These are phyloP conservation scores for Crithidia fasciculata DNA, from an alignment of 208 protist genomes.

Conservation along the genomic window DNA sequence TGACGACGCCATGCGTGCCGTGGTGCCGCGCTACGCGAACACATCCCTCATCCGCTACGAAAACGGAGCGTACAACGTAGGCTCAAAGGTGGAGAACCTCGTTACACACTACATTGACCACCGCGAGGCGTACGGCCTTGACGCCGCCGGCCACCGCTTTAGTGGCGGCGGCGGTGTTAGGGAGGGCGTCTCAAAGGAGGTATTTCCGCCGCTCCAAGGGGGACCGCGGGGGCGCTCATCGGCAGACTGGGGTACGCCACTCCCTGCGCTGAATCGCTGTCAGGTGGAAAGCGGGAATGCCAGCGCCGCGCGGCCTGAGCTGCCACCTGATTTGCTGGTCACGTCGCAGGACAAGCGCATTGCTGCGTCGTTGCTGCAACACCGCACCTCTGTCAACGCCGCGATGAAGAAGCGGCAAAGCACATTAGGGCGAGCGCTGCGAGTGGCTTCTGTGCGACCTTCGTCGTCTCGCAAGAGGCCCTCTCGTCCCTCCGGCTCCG, in stretches of 20 bases:
- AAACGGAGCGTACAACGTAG: conserved; percentile 82
- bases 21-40: conserved; percentile 72
- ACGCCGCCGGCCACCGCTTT: conserved; percentile 30
- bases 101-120: conserved; percentile 68
- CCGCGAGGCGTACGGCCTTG: conserved; percentile 73
- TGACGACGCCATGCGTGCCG: conserved; percentile 81
- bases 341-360: conserved; percentile 23
- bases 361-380: conserved; percentile 13
- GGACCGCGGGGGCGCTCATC: conserved; percentile 9
- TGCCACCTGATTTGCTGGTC: conserved; percentile 27
- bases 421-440: conserved; percentile 1
- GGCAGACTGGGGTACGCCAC: conserved; percentile 19
- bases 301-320: conserved; percentile 13
- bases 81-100: conserved; percentile 52
- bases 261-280: conserved; percentile 28
- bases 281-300: conserved; percentile 8
- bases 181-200: conserved; percentile 1
- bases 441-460: conserved; percentile 17
- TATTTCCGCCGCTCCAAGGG: conserved; percentile 8
- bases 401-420: conserved; percentile 27
- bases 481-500: conserved; percentile 1
- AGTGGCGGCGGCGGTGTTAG: neutral
- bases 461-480: conserved; percentile 12
- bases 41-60: conserved; percentile 72
- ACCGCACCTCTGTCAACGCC: conserved; percentile 10